phyloP scores from a whole-genome alignment of 345 rosid species.

The Rhodamnia argentea region DNA sequence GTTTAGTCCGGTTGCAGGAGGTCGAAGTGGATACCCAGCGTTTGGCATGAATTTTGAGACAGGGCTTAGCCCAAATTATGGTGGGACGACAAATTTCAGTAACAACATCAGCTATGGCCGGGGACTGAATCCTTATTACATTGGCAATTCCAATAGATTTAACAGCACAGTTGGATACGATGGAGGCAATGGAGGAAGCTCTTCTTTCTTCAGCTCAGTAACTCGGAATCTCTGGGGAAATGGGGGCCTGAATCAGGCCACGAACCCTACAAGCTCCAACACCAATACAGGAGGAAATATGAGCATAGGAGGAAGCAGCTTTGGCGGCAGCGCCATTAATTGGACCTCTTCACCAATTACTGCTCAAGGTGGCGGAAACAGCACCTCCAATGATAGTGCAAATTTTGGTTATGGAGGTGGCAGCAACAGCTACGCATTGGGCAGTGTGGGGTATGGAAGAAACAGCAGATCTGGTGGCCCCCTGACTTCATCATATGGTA shows the following conservation, averaged over 20 bases:
- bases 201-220: conserved; percentile 62
- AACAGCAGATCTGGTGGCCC: conserved; percentile 30
- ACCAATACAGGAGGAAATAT: conserved; percentile 40
- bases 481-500: conserved; percentile 31
- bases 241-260: conserved; percentile 38
- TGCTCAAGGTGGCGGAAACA: conserved; percentile 43
- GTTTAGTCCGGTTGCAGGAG: conserved; percentile 41
- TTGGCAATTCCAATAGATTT: conserved; percentile 47
- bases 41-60: conserved; percentile 58
- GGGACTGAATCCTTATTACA: conserved; percentile 53
- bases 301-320: conserved; percentile 33
- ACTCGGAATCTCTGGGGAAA: conserved; percentile 64
- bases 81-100: conserved; percentile 39
- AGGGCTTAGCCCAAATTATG: conserved; percentile 36
- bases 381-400: conserved; percentile 21
- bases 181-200: conserved; percentile 55
- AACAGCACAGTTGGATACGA: conserved; percentile 46
- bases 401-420: conserved; percentile 47
- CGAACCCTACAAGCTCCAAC: conserved; percentile 28
- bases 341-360: conserved; percentile 48
- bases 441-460: conserved; percentile 42
- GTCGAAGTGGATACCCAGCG: conserved; percentile 56
- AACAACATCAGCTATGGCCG: conserved; percentile 46
- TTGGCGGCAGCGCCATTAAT: conserved; percentile 30
- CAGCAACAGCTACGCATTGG: conserved; percentile 41